Conservation (phyloP, 352 stramenopile genomes). For the Globisporangium viniferum region DNA sequence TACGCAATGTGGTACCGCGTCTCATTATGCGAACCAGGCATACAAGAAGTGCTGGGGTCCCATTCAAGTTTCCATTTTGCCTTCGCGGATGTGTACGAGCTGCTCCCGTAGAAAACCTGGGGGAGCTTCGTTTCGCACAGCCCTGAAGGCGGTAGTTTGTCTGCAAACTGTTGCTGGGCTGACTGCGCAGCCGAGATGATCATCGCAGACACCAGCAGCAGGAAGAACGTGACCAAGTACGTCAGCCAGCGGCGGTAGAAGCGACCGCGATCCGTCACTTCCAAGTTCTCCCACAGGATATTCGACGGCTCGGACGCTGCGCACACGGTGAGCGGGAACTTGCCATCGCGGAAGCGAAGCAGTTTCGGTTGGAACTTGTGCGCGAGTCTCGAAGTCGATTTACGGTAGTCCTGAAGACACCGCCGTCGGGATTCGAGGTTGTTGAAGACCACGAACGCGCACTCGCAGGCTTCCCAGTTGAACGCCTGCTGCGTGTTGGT, state of each 20-base stretch:
- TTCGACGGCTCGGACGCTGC: slow-evolving; percentile 77
- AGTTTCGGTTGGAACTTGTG: slow-evolving; percentile 46
- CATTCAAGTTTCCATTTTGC: slow-evolving; percentile 50
- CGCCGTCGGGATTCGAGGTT: slow-evolving; percentile 73
- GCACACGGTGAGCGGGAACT: slow-evolving; percentile 43
- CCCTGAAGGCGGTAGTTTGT: slow-evolving; percentile 51
- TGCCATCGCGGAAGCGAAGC: slow-evolving; percentile 58
- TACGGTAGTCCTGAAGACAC: slow-evolving; percentile 79
- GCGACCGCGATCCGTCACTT: slow-evolving; percentile 56
- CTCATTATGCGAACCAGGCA: slow-evolving; percentile 18
- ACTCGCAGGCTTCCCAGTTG: slow-evolving; percentile 61
- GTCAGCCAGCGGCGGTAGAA: slow-evolving; percentile 64
- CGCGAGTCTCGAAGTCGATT: slow-evolving; percentile 37
- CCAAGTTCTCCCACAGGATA: slow-evolving; percentile 87
- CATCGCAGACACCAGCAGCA: slow-evolving; percentile 63
- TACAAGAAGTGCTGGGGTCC: slow-evolving; percentile 48
- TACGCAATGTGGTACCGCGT: slow-evolving; percentile 60
- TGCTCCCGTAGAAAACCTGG: slow-evolving; percentile 58
- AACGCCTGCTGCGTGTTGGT: slow-evolving; percentile 38
- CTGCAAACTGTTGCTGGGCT: slow-evolving; percentile 62
- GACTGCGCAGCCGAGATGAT: slow-evolving; percentile 82
- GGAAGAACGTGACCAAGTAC: slow-evolving; percentile 66
- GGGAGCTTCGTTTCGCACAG: slow-evolving; percentile 57
- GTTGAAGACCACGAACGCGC: slow-evolving; percentile 88
- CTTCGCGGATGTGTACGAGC: slow-evolving; percentile 17